Percentiles rank a stretch among this genome's conserved stretches.
Evolutionary conservation across 495 filamentous ascomycete species (phyloP).

Genomic region (Lichenothelia convexa): DNA sequence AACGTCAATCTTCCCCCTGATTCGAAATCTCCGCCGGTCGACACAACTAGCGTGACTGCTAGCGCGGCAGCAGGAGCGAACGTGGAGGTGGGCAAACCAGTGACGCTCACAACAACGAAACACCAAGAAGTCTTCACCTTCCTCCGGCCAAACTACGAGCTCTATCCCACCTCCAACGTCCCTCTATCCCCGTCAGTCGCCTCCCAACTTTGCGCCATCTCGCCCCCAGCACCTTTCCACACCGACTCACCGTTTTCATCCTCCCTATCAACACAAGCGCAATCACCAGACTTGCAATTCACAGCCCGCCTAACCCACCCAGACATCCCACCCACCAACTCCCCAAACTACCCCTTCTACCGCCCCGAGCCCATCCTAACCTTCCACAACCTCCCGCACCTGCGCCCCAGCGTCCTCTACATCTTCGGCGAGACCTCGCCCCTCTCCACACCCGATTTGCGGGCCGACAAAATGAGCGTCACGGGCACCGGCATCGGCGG

Average conservation of each 20-base stretch:
- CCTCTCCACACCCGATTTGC: constrained; percentile 35
- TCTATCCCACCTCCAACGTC: too few relatives aligned
- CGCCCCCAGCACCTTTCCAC: constrained; percentile 12
- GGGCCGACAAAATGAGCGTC: constrained; percentile 37
- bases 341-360: constrained; percentile 43
- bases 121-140: constrained; percentile 27
- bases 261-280: too few relatives aligned
- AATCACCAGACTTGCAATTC: too few relatives aligned
- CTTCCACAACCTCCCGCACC: constrained; percentile 41
- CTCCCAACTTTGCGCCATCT: constrained; percentile 4
- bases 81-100: constrained; percentile 13
- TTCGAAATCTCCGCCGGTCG: too few relatives aligned
- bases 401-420: constrained; percentile 70
- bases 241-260: constrained; percentile 20
- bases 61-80: too few relatives aligned
- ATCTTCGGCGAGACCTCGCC: constrained; percentile 52
- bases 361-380: constrained; percentile 48
- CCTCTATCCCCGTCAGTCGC: constrained; percentile 21
- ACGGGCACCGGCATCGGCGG: constrained; percentile 52
- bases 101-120: constrained; percentile 21
- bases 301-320: constrained; percentile 21
- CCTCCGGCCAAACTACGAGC: constrained; percentile 16
- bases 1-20: too few relatives aligned
- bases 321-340: constrained; percentile 11
- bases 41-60: too few relatives aligned